A percentile compares a stretch with the other conserved stretches of the same genome.
These are phyloP conservation scores for Dissophora ornata DNA, from an alignment of 192 early-diverging fungal species.

Conservation along the genomic window DNA sequence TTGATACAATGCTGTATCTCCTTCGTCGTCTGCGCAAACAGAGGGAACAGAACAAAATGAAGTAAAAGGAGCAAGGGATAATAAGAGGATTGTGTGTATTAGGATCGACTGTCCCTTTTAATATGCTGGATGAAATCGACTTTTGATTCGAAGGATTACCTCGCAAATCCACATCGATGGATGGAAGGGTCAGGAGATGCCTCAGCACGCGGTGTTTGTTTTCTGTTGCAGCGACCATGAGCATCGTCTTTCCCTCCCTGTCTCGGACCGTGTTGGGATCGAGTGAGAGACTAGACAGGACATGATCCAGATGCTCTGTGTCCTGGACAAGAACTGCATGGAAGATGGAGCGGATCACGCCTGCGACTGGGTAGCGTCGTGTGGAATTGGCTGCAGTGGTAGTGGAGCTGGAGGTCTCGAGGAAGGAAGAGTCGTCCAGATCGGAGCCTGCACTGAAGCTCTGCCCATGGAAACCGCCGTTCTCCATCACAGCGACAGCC, in stretches of 20 bases:
- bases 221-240: constrained; percentile 57
- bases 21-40: constrained; percentile 51
- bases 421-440: constrained; percentile 34
- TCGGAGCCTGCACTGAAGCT: background rate
- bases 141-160: constrained; percentile 29
- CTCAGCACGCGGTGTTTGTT: constrained; percentile 50
- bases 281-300: constrained; percentile 39
- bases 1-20: constrained; percentile 58
- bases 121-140: no score
- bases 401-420: constrained; percentile 29
- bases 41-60: constrained; percentile 1
- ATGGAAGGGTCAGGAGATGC: constrained; percentile 31
- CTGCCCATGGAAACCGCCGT: constrained; percentile 27
- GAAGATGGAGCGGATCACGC: constrained; percentile 53
- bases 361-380: constrained; percentile 31
- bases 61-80: background rate
- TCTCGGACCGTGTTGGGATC: constrained; percentile 50
- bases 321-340: constrained; percentile 55
- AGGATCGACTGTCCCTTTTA: no score
- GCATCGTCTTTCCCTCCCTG: constrained; percentile 54
- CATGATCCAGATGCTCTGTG: constrained; percentile 48
- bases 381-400: constrained; percentile 24
- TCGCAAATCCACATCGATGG: constrained; percentile 43
- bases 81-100: background rate
- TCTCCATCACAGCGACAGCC: constrained; percentile 28